Percentiles rank a stretch among this genome's conserved stretches.
These are phyloP conservation scores for Botrytis fragariae DNA, from an alignment of 2,329 filamentous ascomycete species.

Conservation along the genomic window DNA sequence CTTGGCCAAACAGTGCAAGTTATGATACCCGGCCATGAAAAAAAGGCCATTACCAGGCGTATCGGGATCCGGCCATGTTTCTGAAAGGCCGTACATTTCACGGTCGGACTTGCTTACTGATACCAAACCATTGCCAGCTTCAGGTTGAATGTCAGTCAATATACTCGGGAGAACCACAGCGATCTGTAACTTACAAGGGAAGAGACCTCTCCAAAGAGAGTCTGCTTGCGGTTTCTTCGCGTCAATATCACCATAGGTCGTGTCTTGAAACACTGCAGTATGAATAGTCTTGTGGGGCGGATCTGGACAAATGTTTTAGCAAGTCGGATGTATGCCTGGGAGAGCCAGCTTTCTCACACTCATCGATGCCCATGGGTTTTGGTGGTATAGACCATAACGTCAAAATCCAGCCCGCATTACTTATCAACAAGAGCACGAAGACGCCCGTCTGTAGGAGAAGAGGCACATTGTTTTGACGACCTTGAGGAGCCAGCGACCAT, in stretches of 20 bases:
- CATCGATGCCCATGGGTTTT: no score
- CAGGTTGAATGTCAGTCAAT: no score
- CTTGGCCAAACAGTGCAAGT: conserved; percentile 6
- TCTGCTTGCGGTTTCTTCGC: neutral
- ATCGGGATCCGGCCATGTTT: neutral
- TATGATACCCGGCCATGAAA: conserved; percentile 8
- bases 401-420: no score
- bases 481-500: no score
- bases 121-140: neutral
- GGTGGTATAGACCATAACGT: no score
- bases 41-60: neutral
- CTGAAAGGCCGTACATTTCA: neutral
- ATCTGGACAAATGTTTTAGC: neutral
- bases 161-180: no score
- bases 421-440: no score
- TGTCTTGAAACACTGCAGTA: conserved; percentile 3
- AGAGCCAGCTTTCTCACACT: no score
- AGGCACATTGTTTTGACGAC: no score
- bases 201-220: conserved; percentile 4
- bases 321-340: neutral
- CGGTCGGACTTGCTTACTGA: conserved; percentile 1
- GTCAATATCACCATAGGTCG: neutral
- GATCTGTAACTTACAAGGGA: neutral
- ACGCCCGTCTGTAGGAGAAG: no score
- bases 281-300: neutral